Evolutionary conservation across 2,329 filamentous ascomycete genomes (phyloP), one percentile per base, ranked within the genome.

Genomic region (Sarocladiaceae sp.): DNA sequence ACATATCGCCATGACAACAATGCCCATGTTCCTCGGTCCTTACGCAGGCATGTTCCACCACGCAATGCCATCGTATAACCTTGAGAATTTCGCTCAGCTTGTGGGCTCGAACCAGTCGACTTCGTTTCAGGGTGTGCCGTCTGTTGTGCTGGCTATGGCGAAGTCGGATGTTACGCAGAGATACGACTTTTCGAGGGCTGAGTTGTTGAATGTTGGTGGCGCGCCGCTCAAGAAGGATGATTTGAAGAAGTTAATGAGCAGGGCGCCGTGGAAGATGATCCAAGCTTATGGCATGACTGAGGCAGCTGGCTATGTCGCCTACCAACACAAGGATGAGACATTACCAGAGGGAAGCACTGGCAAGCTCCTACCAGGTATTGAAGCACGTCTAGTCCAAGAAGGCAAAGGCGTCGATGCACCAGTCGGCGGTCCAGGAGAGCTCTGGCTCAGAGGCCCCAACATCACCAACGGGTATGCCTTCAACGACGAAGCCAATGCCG

Each of bases 251-350:
- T 57, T 72, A 3, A 55, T 66, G 37, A 52, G 56, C 18, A 58
- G 64, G 25, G 63, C 66, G 3, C 63, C 68, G 0, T 72, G 71
- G 70, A 60, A 61, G 46, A 62, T 72, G 17, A 66, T 71, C 4
- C 70, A 74, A 42, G 66, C 69, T 0, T 75, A 73, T 50, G 73
- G 71, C 18, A 75, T 76, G 72, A 74, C 72, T 0, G 72, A 75
- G 53, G 71, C 66, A 2, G 69, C 66, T 4, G 70, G 64, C 0
- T 75, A 73, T 54, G 67, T 73, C 3, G 72, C 71, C 0, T 71
- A 73, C 47, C 70, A 73, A 47, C 61, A 58, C 3, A 56, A 64
- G 1, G 58, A 63, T 29, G 69, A 72, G 42, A 52, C 54, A 0
- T 35, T 66, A 2, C 64, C 66, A 0, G 58, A 64, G 1, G 69